Conservation (phyloP, 352 stramenopile genomes). For the Peronospora farinosa region DNA sequence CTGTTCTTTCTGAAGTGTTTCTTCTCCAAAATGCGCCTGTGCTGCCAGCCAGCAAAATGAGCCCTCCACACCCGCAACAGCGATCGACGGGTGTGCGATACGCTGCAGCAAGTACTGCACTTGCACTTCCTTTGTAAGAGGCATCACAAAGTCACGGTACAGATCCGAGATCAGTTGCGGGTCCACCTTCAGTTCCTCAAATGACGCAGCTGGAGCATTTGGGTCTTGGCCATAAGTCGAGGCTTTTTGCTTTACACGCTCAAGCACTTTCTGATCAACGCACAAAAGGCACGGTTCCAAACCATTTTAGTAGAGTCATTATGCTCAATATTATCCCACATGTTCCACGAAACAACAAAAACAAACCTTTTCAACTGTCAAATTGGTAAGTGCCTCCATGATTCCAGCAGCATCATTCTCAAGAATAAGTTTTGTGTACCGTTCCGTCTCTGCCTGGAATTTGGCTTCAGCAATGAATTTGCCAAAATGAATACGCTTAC, state of each 20-base stretch:
- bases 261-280: constrained; percentile 66
- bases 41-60: constrained; percentile 77
- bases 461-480: constrained; percentile 99
- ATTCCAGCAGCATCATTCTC: constrained; percentile 92
- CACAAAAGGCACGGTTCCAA: not conserved
- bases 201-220: constrained; percentile 34
- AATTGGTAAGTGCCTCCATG: constrained; percentile 93
- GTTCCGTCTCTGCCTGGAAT: constrained; percentile 88
- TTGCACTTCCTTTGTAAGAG: constrained; percentile 98
- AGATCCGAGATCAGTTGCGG: constrained; percentile 94
- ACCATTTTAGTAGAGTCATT: not conserved
- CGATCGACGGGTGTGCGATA: constrained; percentile 69
- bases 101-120: constrained; percentile 88
- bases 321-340: not conserved
- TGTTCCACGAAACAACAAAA: too few species aligned
- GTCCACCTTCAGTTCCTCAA: constrained; percentile 89
- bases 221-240: constrained; percentile 91
- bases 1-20: constrained; percentile 39
- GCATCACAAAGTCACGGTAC: constrained; percentile 97
- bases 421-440: constrained; percentile 90
- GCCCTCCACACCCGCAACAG: constrained; percentile 54
- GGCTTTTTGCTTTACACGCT: constrained; percentile 93
- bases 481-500: constrained; percentile 96
- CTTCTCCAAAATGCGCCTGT: constrained; percentile 56
- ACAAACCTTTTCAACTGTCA: constrained; percentile 86